Percentiles rank a stretch among this genome's conserved stretches.
Evolutionary conservation across 768 basidiomycete species (phyloP).

Genomic region (Ephemerocybe angulata): DNA sequence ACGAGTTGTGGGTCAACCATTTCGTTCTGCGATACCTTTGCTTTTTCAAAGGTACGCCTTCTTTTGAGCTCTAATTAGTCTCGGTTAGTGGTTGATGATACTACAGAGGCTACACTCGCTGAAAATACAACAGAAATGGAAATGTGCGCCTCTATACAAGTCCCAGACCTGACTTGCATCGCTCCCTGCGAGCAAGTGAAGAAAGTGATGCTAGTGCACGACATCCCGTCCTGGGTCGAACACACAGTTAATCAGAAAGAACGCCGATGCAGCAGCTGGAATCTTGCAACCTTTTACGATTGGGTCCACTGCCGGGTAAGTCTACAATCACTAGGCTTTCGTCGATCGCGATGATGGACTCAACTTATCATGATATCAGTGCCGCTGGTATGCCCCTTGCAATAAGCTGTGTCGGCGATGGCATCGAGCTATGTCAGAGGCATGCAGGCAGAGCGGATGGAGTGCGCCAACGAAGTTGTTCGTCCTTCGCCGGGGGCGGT

Average conservation of each 20-base stretch:
- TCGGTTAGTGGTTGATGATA: not conserved
- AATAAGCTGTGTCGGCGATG: not conserved
- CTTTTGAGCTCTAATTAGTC: not conserved
- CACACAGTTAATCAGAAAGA: not conserved
- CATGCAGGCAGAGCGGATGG: not conserved
- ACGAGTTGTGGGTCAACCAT: not conserved
- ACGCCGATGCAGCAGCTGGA: not conserved
- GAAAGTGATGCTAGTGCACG: not conserved
- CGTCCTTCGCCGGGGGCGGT: not conserved
- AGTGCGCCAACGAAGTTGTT: not conserved
- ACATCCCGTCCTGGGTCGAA: not conserved
- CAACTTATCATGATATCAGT: not conserved
- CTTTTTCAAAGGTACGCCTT: not conserved
- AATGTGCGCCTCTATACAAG: not conserved
- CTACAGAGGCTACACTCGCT: not conserved
- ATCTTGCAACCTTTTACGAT: not conserved
- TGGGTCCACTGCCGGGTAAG: not conserved
- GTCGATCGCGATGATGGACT: not conserved
- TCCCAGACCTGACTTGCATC: not conserved
- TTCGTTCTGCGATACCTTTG: not conserved
- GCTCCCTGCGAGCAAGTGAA: not conserved
- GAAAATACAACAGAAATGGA: not conserved
- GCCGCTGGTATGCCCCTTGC: not conserved
- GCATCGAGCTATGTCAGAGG: not conserved
- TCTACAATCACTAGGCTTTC: too few relatives aligned